These are phyloP conservation scores for Gnomoniopsis sp. DNA, from an alignment of 2,329 filamentous ascomycete genomes.

Conservation along the genomic window DNA sequence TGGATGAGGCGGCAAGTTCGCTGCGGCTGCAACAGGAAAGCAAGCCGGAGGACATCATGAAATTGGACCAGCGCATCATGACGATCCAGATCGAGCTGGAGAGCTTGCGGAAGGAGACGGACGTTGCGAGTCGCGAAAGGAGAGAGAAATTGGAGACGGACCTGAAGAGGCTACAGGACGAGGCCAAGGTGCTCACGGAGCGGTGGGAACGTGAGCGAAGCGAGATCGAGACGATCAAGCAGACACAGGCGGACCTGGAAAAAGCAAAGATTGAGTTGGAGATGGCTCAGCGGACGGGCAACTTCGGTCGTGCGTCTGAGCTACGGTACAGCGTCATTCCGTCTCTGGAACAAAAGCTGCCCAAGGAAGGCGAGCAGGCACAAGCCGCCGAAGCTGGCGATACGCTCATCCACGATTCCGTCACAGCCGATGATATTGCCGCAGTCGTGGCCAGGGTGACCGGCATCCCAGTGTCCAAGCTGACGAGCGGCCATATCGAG, in stretches of 20 bases:
- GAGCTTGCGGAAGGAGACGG: conserved; percentile 89
- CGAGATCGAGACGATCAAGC: conserved; percentile 85
- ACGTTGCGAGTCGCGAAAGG: conserved; percentile 82
- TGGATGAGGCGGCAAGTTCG: conserved; percentile 92
- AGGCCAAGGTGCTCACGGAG: conserved; percentile 69
- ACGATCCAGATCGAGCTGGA: conserved; percentile 97
- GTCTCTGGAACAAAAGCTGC: conserved; percentile 71
- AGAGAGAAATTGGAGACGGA: conserved; percentile 79
- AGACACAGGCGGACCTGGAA: conserved; percentile 83
- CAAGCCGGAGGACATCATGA: conserved; percentile 91
- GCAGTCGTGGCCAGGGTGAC: conserved; percentile 87
- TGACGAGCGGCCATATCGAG: conserved; percentile 90
- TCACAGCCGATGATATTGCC: conserved; percentile 94
- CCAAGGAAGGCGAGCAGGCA: conserved; percentile 61
- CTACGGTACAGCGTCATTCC: conserved; percentile 87
- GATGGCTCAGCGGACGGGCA: conserved; percentile 78
- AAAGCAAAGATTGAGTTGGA: conserved; percentile 82
- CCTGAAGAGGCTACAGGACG: conserved; percentile 72
- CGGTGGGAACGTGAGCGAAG: conserved; percentile 88
- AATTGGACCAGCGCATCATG: conserved; percentile 91
- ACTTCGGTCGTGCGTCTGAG: conserved; percentile 89
- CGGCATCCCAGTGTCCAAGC: conserved; percentile 86
- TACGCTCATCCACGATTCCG: conserved; percentile 82
- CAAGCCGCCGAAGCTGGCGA: conserved; percentile 34
- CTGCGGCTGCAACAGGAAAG: conserved; percentile 92